phyloP scores from a whole-genome alignment of 2,329 filamentous ascomycete species.

The Neurospora sp. region DNA sequence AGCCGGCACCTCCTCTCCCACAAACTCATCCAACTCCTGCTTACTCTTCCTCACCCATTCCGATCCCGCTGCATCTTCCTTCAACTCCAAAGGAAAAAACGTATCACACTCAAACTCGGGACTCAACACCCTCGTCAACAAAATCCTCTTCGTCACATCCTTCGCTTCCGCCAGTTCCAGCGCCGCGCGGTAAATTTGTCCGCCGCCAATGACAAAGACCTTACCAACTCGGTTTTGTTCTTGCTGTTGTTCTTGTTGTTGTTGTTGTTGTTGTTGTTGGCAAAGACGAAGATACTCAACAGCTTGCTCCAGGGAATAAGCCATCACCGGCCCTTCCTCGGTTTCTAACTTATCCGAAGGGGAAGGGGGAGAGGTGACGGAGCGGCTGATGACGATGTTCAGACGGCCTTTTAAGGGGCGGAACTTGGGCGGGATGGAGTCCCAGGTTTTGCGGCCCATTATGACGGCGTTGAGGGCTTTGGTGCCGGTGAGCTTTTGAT shows the following conservation, averaged over 20 bases:
- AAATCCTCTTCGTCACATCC: conserved; percentile 41
- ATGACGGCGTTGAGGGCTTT: conserved; percentile 63
- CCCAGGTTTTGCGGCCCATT: conserved; percentile 98
- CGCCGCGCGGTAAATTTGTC: conserved; percentile 69
- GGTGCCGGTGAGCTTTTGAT: not conserved
- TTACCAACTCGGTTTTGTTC: conserved; percentile 32
- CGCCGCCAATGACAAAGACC: conserved; percentile 84
- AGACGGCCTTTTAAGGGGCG: conserved; percentile 69
- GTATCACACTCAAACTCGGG: conserved; percentile 67
- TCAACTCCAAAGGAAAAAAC: conserved; percentile 55
- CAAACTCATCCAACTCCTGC: conserved; percentile 49
- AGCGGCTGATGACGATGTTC: conserved; percentile 71
- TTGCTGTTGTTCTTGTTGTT: not conserved
- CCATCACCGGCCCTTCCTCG: conserved; percentile 45
- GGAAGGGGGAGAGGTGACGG: conserved; percentile 20
- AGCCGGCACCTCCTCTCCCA: conserved; percentile 51
- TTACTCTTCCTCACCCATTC: conserved; percentile 45
- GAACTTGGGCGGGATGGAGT: conserved; percentile 70
- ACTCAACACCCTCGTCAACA: conserved; percentile 57
- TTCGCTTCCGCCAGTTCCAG: conserved; percentile 45
- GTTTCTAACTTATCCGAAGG: conserved; percentile 28
- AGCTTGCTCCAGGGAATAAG: conserved; percentile 48
- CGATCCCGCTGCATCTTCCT: conserved; percentile 22
- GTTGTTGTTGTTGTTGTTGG: not conserved
- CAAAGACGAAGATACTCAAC: conserved; percentile 36